Evolutionary conservation across 2,329 filamentous ascomycete species (phyloP), one percentile per base, ranked within the genome.

Genomic region (Botryotinia convoluta): DNA sequence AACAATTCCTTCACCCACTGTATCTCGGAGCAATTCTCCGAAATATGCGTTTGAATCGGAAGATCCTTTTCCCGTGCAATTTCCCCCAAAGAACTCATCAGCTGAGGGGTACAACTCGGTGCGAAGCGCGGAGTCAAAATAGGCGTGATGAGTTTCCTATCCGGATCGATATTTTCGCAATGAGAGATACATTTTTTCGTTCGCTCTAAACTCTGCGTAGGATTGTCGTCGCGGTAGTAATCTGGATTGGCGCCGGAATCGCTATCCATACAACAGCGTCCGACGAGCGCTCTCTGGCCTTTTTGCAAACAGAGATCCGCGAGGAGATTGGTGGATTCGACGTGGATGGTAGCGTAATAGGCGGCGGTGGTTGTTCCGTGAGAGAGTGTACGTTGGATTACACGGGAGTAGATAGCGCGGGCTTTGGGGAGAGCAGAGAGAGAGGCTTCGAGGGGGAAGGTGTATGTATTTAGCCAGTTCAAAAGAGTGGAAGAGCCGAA

Each of bases 191-290:
- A 89, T 18, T 85, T 85, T 42, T 83, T 81, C 0, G 92, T 92
- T 54, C 86, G 86, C 2, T 81, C 77, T 0, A 93, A 72, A 0
- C 90, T 87, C 37, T 86, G 84, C 3, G 87, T 87, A 0, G 90
- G 83, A 26, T 87, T 90, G 73, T 88, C 87, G 81, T 99, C 96
- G 35, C 90, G 87, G 84, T 98, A 98, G 84, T 91, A 93, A 1
- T 88, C 86, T 0, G 95, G 95, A 20, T 68, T 68, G 7, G 65
- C 65, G 2, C 65, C 65, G 54, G 90, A 91, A 7, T 92, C 83
- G 44, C 87, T 87, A 81, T 98, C 94, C 96, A 99, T 98, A 85
- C 95, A 98, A n/a, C 97, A 93, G 59, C 96, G 88, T 45, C 96
- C 96, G 59, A 99, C 89, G 76, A 98, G 93, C 10, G 96, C 96